Base-by-base conservation (phyloP, 2,329 filamentous ascomycete species). In the Bertia moriformis region DNA sequence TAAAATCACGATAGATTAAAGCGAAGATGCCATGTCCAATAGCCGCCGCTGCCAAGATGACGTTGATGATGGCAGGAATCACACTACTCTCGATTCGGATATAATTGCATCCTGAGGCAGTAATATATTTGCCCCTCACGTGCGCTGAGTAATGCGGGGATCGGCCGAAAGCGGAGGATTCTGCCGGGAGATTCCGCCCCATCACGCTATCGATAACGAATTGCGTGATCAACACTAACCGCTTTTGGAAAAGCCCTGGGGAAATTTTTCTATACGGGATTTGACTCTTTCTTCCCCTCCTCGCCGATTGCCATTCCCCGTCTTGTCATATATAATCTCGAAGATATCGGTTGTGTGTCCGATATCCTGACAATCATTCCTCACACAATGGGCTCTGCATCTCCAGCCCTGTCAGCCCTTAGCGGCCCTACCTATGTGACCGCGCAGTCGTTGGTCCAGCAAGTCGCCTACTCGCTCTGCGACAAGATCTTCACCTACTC, bases 401-500 rank as follows among this genome's bases (percentile, higher is more conserved):
- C 10, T 14, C 32, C 32, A 17, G 12, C 32, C 15, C 17, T 35
- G 32, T 35, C 32, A 10, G 32, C 70, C 50, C 83, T 96, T 58
- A 78, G 73, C 43, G 91, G 89, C 14, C 84, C 89, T 48, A 91
- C 84, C 41, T 98, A 98, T 62, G 73, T 89, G 44, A 96, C 89
- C 30, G 84, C 87, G 19, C 91, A 98, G 63, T 78, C 86, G 17
- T 74, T 98, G 41, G 82, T 96, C 46, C 91, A 98, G 66, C 91
- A 98, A 62, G 82, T 96, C 46, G 86, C 89, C 44, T 98, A 94
- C 64, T 75, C 84, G 46, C 71, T 98, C 44, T 96, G 89, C 41
- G 88, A 96, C 68, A 94, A 93, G 69, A 78, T 96, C 63, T 98
- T 94, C 66, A 83, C 88, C 41, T 96, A 93, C 67, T 96, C 89